These are phyloP conservation scores for Cymbopogon flexuosus DNA, from an alignment of 202 grass and related monocot species.

Conservation along the genomic window DNA sequence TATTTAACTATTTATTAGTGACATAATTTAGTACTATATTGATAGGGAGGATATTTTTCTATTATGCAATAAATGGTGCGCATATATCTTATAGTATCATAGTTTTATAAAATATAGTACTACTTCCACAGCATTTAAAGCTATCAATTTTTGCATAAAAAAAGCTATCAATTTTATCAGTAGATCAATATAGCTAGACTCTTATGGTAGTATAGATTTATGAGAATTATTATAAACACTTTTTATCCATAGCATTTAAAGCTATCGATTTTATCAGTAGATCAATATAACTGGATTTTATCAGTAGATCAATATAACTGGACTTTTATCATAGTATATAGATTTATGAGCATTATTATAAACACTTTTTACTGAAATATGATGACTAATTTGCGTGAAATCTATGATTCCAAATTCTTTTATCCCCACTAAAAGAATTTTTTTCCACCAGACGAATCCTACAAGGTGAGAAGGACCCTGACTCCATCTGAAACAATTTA, in stretches of 20 bases:
- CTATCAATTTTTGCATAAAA: background rate
- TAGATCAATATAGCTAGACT: background rate
- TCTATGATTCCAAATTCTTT: background rate
- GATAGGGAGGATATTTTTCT: no score
- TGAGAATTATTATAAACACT: background rate
- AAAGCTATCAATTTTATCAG: background rate
- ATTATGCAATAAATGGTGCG: background rate
- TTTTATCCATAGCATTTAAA: no score
- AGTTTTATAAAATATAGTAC: background rate
- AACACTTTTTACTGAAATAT: no score
- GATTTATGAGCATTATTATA: no score
- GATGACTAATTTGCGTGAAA: background rate
- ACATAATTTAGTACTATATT: background rate
- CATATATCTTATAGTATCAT: background rate
- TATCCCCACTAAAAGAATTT: background rate
- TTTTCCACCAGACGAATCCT: fast-evolving
- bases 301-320: no score
- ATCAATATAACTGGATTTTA: no score
- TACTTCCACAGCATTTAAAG: background rate
- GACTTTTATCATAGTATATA: no score
- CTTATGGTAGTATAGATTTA: background rate
- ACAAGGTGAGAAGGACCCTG: no score
- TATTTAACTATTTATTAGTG: background rate
- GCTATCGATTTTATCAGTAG: no score
- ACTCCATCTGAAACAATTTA: no score